Evolutionary conservation across 1,284 basidiomycete genomes (phyloP), one percentile per base, ranked within the genome.

Genomic region (Pulveroboletus sp.): DNA sequence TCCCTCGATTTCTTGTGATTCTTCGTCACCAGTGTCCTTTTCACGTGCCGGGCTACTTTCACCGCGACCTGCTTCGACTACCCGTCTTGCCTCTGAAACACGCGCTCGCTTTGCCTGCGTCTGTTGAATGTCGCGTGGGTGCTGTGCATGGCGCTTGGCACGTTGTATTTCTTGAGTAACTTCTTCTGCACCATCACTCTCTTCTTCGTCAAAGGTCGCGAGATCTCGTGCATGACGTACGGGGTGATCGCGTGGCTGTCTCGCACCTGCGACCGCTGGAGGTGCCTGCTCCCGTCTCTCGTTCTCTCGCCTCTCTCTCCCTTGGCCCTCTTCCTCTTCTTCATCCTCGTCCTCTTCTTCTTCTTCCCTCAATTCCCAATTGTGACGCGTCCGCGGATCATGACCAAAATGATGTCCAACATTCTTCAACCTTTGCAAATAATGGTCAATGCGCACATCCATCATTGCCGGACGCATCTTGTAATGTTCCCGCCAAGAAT

Each of bases 401-500:
- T 63, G 53, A 20, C 69, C 69, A 0, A 57, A 18, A 45, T 68
- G 57, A 52, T 73, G 72, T 0, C 61, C 57, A 0, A 59, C 28
- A 9, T 3, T 4, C 18, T 57, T 38, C 26, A 72, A 38, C 17
- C 6, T 26, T 1, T 40, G 11, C 5, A 56, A 17, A 48, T 77
- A 76, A 44, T 49, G 54, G 26, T 57, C 60, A 35, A 87, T 81
- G 7, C 57, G 57, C 22, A 1, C 36, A 60, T 87, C 77, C 58
- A 84, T 81, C 9, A 50, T 46, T 0, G 43, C 58, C 22, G 67
- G 31, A 51, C 82, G 72, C 43, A 72, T 81, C 52, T 64, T 67
- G 67, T 85, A 86, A 31, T 76, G 78, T 43, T 83, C 75, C 11
- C 82, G 75, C 84, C 84, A 86, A 12, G 80, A 81, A 33, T 77